phyloP scores from a whole-genome alignment of 1,284 basidiomycete genomes.

The Peniophora sp. region DNA sequence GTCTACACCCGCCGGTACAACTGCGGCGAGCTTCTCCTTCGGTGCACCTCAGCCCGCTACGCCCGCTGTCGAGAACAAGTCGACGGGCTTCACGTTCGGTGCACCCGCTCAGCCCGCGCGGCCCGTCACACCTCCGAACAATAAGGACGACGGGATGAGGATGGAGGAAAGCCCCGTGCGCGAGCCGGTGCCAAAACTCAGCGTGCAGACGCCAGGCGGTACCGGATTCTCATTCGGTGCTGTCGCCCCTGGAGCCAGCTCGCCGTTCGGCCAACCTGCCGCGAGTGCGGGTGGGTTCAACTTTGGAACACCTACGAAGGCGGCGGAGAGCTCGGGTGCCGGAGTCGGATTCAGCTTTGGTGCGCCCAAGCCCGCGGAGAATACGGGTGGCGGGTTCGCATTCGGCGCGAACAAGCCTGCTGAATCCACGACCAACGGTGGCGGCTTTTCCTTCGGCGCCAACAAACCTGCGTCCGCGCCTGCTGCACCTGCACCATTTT shows the following conservation, averaged over 20 bases:
- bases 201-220: conserved; percentile 8
- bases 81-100: conserved; percentile 11
- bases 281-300: conserved; percentile 17
- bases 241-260: conserved; percentile 1
- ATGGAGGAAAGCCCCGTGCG: conserved; percentile 69
- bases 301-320: conserved; percentile 27
- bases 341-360: conserved; percentile 10
- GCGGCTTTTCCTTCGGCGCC: conserved; percentile 14
- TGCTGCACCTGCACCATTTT: not conserved
- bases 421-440: not conserved
- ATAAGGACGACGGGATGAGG: conserved; percentile 41
- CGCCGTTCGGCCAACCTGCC: conserved; percentile 1
- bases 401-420: conserved; percentile 20
- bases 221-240: not conserved
- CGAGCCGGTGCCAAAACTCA: conserved; percentile 21
- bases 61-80: not conserved
- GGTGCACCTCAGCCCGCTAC: not conserved
- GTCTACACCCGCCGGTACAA: not conserved
- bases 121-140: conserved; percentile 1
- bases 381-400: conserved; percentile 17
- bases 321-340: not conserved
- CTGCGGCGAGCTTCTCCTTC: not conserved
- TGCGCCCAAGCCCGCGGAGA: conserved; percentile 11
- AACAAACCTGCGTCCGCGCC: conserved; percentile 11
- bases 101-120: not conserved